Base-by-base conservation (phyloP, 495 filamentous ascomycete genomes). In the Geoglossum glabrum region DNA sequence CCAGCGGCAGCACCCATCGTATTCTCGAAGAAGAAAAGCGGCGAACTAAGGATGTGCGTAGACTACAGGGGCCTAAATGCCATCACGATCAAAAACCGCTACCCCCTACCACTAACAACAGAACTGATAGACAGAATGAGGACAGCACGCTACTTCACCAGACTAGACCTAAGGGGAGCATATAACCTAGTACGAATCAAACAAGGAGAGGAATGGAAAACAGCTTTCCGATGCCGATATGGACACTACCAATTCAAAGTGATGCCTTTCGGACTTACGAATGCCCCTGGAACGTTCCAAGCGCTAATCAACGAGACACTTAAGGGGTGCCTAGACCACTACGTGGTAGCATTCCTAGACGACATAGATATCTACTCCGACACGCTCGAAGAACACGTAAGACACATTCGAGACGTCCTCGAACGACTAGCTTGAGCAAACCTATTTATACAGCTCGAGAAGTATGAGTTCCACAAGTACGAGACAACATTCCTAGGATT, bases 191-290 rank as follows among this genome's bases (percentile, higher is more conserved):
- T 63, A 0, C 13, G 50, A 0, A 66, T 65, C 1, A 33, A 50
- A 0, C 23, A 64, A 46, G 58, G 55, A 2, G 61, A 66, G 0
- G 57, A 66, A 30, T 65, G 64, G 56, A 65, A 63, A 21, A 66
- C 61, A n/a, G 61, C 60, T 0, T 65, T 65, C 58, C 0, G 63
- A n/a, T 61, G 58, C 8, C 58, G 59, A 0, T 61, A 51, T 28
- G 58, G 57, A 11, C 26, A 58, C 7, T 61, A 28, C 36, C 57
- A 63, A 40, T 63, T 33, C 25, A n/a, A 56, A 25, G 61, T 63
- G 3, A 60, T 63, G 50, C 56, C 46, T 0, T 64, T 63, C 46
- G 61, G 61, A 21, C 55, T 63, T 19, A 63, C 61, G 0, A 63
- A 63, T 56, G 45, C 61, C 27, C 61, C 61, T 25, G 61, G 61